These are phyloP conservation scores for Brassica juncea DNA, from an alignment of 345 rosid genomes.

Conservation along the genomic window DNA sequence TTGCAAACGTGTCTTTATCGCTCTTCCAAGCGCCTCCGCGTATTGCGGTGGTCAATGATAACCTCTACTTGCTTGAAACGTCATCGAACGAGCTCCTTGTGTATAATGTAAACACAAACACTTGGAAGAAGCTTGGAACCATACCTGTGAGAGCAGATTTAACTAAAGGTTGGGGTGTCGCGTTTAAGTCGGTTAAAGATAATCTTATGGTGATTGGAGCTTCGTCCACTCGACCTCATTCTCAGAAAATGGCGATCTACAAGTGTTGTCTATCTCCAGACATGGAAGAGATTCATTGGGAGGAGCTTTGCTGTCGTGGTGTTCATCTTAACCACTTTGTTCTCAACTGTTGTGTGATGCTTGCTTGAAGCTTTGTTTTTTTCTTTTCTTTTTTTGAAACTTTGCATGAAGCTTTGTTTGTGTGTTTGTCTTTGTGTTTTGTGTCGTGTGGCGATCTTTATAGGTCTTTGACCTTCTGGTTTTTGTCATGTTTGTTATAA, in stretches of 20 bases:
- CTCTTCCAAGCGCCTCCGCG: conserved; percentile 60
- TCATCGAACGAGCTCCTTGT: conserved; percentile 53
- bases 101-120: conserved; percentile 46
- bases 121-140: conserved; percentile 60
- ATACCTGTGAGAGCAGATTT: conserved; percentile 63
- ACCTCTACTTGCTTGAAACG: conserved; percentile 62
- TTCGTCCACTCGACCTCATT: conserved; percentile 36
- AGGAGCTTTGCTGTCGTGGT: neutral
- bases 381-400: neutral
- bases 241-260: conserved; percentile 52
- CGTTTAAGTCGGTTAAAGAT: conserved; percentile 26
- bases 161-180: conserved; percentile 69
- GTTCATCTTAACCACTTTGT: neutral
- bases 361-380: conserved; percentile 3
- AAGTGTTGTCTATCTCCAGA: conserved; percentile 52
- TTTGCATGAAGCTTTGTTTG: conserved; percentile 3
- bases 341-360: neutral
- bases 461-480: too few species aligned
- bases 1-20: conserved; percentile 42
- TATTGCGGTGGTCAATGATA: conserved; percentile 58
- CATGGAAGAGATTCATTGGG: conserved; percentile 40
- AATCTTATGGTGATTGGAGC: conserved; percentile 71
- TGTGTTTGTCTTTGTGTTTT: neutral
- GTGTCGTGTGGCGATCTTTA: neutral
- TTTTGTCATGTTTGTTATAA: too few species aligned